phyloP scores from a whole-genome alignment of 1,284 basidiomycete genomes.

The Afroboletus lepidellus region DNA sequence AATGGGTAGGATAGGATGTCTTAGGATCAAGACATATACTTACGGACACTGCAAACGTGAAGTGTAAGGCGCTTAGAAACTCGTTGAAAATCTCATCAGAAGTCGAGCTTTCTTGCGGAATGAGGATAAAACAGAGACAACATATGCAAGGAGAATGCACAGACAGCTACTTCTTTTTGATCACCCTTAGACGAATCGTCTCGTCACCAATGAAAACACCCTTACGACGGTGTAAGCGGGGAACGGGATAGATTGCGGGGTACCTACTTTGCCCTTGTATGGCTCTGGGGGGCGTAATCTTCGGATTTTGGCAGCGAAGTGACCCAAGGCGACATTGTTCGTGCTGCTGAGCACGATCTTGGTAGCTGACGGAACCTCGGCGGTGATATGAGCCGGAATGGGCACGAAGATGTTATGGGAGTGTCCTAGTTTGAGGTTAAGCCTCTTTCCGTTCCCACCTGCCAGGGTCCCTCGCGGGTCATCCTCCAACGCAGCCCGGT shows the following conservation, averaged over 20 bases:
- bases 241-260: not conserved
- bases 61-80: not conserved
- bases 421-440: slow-evolving; percentile 91
- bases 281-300: slow-evolving; percentile 90
- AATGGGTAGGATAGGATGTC: not conserved
- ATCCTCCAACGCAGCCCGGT: slow-evolving; percentile 83
- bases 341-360: slow-evolving; percentile 69
- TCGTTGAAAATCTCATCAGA: not conserved
- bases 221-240: slow-evolving; percentile 38
- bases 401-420: slow-evolving; percentile 85
- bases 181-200: slow-evolving; percentile 84
- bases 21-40: not conserved
- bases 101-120: not conserved
- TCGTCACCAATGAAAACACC: slow-evolving; percentile 92
- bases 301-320: slow-evolving; percentile 87
- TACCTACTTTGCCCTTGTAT: slow-evolving; percentile 91
- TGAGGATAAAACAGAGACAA: not conserved
- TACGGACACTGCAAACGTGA: not conserved
- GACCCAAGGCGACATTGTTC: slow-evolving; percentile 77
- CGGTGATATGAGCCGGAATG: slow-evolving; percentile 78
- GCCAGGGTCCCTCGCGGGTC: slow-evolving; percentile 69
- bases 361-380: slow-evolving; percentile 67
- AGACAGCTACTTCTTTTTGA: slow-evolving; percentile 89
- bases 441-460: slow-evolving; percentile 58
- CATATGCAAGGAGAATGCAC: slow-evolving; percentile 4